These are phyloP conservation scores for Boletus rufocinnamomeus DNA, from an alignment of 768 basidiomycete species.

Conservation along the genomic window DNA sequence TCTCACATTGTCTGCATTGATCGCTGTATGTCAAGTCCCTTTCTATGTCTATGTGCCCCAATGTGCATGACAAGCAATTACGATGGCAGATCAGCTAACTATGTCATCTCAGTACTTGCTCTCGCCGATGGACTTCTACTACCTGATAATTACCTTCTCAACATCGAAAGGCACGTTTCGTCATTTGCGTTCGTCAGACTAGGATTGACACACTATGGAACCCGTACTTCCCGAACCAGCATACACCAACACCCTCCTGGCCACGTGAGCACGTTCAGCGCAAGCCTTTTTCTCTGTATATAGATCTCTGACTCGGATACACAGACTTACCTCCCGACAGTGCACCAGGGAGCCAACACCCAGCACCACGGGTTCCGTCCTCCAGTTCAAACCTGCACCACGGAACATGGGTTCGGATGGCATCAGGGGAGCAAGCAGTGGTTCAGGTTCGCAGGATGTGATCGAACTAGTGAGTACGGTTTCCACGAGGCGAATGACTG, in stretches of 20 bases:
- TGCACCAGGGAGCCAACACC: neutral
- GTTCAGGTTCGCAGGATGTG: neutral
- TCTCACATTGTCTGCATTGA: neutral
- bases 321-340: neutral
- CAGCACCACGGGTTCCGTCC: neutral
- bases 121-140: neutral
- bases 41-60: neutral
- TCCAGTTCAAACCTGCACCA: neutral
- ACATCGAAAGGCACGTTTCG: neutral
- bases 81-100: neutral
- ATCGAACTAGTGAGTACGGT: neutral
- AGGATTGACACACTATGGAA: neutral
- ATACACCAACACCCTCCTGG: conserved; percentile 2
- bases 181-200: neutral
- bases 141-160: neutral
- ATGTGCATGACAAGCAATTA: neutral
- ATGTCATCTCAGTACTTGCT: neutral
- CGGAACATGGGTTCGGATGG: neutral
- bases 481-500: neutral
- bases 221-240: neutral
- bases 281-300: neutral
- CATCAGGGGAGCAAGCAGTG: too few relatives aligned
- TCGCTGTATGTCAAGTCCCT: neutral
- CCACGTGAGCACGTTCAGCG: neutral
- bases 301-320: neutral